Evolutionary conservation across 2,329 filamentous ascomycete species (phyloP).

Genomic region (Cladosporium halotolerans): DNA sequence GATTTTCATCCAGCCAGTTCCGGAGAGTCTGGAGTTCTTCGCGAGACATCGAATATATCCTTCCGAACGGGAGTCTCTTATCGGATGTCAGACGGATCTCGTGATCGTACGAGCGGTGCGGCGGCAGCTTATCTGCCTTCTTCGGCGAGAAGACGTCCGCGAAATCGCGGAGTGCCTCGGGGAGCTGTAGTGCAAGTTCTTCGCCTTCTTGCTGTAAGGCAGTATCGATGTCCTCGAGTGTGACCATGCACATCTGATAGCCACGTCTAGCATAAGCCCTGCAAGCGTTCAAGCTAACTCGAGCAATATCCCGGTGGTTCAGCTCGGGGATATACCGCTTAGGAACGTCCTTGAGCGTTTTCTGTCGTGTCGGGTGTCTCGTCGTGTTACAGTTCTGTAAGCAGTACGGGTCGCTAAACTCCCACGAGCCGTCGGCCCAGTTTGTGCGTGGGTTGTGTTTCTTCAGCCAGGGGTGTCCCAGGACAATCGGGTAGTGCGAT

Average conservation of each 20-base stretch:
- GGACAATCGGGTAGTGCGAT: background rate
- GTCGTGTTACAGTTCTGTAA: background rate
- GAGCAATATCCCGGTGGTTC: background rate
- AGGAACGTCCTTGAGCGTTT: background rate
- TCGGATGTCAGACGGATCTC: background rate
- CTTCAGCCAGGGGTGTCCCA: background rate
- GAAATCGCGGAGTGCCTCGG: background rate
- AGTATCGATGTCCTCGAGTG: background rate
- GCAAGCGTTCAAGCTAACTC: background rate
- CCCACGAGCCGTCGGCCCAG: background rate
- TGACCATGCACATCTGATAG: background rate
- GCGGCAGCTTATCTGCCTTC: background rate
- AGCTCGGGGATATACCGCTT: background rate
- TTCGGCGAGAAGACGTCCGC: background rate
- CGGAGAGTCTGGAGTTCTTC: background rate
- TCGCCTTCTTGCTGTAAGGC: background rate
- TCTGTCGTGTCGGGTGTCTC: background rate
- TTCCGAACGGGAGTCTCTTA: background rate
- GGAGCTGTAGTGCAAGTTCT: background rate
- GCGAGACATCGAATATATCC: background rate
- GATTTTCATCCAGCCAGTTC: background rate
- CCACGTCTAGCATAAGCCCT: background rate
- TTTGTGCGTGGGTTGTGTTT: background rate
- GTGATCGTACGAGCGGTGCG: background rate
- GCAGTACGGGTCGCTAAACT: background rate